Conservation (phyloP, 164 flowering plant species). For the Chimonanthus praecox region DNA sequence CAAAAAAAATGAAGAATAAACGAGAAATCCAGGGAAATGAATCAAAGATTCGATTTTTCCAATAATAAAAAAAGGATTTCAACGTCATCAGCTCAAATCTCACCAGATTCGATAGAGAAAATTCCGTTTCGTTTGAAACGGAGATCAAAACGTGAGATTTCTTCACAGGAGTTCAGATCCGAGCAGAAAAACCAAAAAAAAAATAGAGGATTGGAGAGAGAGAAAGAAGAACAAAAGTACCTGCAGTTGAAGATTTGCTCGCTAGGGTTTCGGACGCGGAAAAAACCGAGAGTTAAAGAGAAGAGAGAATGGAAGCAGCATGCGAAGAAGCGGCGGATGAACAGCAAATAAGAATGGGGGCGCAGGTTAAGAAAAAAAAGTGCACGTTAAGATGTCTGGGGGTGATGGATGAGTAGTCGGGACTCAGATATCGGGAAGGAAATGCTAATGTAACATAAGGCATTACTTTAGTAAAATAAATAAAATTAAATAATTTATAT, state of each 20-base stretch:
- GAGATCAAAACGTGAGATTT: too few relatives aligned
- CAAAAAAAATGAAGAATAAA: too few relatives aligned
- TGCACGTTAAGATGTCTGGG: background rate
- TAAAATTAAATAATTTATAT: too few relatives aligned
- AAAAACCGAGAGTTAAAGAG: background rate
- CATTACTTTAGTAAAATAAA: too few relatives aligned
- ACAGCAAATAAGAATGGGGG: background rate
- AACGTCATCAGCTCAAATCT: background rate
- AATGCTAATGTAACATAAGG: too few relatives aligned
- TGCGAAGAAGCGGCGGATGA: background rate
- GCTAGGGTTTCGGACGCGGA: constrained; percentile 1
- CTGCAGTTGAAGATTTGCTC: background rate
- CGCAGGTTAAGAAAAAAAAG: background rate
- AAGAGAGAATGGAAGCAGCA: background rate
- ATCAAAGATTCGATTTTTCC: background rate
- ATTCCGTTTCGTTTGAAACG: background rate
- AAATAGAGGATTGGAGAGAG: background rate
- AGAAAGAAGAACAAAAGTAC: background rate
- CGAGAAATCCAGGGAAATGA: background rate
- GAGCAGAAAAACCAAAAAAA: background rate
- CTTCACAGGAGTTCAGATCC: background rate
- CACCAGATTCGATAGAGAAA: background rate
- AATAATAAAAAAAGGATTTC: background rate
- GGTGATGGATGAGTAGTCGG: background rate
- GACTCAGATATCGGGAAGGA: too few relatives aligned